Percentiles rank a stretch among this genome's conserved stretches.
phyloP scores from a whole-genome alignment of 1,284 basidiomycete species.

The Pseudozyma sp. region DNA sequence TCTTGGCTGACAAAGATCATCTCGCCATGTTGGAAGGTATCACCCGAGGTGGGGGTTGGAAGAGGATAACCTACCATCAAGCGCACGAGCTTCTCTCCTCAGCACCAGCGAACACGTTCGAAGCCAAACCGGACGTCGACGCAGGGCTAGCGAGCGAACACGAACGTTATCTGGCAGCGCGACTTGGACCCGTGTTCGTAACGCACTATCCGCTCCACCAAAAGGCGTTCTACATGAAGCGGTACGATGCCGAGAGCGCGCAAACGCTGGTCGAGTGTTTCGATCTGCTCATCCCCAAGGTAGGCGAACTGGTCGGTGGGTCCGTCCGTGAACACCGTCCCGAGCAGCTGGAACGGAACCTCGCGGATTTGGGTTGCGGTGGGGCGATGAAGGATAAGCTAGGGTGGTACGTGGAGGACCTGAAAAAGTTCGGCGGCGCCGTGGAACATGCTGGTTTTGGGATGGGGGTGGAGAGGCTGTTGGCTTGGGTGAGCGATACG shows the following conservation, averaged over 20 bases:
- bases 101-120: slow-evolving; percentile 17
- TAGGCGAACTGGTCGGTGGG: slow-evolving; percentile 92
- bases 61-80: slow-evolving; percentile 82
- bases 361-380: slow-evolving; percentile 14
- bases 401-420: slow-evolving; percentile 60
- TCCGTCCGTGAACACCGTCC: slow-evolving; percentile 87
- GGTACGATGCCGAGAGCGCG: slow-evolving; percentile 7
- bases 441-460: slow-evolving; percentile 65
- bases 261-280: slow-evolving; percentile 81
- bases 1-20: slow-evolving; percentile 15
- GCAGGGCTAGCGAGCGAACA: slow-evolving; percentile 84
- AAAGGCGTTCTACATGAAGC: slow-evolving; percentile 98
- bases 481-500: slow-evolving; percentile 61
- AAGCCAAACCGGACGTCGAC: slow-evolving; percentile 76
- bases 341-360: slow-evolving; percentile 58
- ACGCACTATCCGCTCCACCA: slow-evolving; percentile 83
- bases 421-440: slow-evolving; percentile 57
- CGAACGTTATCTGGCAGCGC: slow-evolving; percentile 86
- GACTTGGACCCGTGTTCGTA: slow-evolving; percentile 85
- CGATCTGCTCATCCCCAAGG: slow-evolving; percentile 86
- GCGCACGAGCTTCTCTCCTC: slow-evolving; percentile 76
- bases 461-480: slow-evolving; percentile 62
- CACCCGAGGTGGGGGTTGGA: slow-evolving; percentile 71
- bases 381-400: slow-evolving; percentile 13
- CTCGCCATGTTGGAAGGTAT: neutral